Evolutionary conservation across 148 eudicot species (phyloP), one percentile per base, ranked within the genome.

Genomic region (Euryodendron excelsum): DNA sequence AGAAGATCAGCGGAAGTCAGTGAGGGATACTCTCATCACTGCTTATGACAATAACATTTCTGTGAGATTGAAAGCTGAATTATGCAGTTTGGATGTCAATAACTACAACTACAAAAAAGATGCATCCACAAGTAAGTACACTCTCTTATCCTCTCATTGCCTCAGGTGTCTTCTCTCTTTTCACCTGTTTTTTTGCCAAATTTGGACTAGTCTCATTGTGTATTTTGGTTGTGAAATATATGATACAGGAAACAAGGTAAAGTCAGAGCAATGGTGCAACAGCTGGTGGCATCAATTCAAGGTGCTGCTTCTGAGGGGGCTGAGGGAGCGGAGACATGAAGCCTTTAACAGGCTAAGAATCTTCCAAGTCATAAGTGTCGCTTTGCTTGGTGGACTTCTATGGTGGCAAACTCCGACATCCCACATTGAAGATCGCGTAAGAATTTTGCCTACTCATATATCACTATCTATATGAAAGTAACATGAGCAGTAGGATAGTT

Each of bases 321-420:
- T 96, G 77, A 89, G 90, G 68, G 99, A 96, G 79, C 84, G 99
- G 18, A 85, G 97, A 62, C 90, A 82, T 83, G 99, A 96, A 73
- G 87, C 95, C n/a, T 96, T 96, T 82, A 96, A 93, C 79, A 90
- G 83, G 78, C 89, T 96, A 55, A 83, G 98, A 84, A 96, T 96
- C 72, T 93, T 93, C 76, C 99, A 96, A 76, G 99, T 96, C 78
- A 47, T 93, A 59, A 96, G 98, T 82, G 99, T 96, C 21, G 99
- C 99, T 39, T 56, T 80, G 64, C 98, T 96, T 79, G 99, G 91
- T 77, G 99, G 99, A 64, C 92, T 96, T 62, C 87, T 96, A 3
- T 96, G 99, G 99, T 96, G 99, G 99, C 93, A 86, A 59, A 96
- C 99, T 27, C 99, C 99, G 17, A 79, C 86, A 73, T 96, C 99